These are phyloP conservation scores for Helotiales sp. DNA, from an alignment of 2,329 filamentous ascomycete genomes.

Conservation along the genomic window DNA sequence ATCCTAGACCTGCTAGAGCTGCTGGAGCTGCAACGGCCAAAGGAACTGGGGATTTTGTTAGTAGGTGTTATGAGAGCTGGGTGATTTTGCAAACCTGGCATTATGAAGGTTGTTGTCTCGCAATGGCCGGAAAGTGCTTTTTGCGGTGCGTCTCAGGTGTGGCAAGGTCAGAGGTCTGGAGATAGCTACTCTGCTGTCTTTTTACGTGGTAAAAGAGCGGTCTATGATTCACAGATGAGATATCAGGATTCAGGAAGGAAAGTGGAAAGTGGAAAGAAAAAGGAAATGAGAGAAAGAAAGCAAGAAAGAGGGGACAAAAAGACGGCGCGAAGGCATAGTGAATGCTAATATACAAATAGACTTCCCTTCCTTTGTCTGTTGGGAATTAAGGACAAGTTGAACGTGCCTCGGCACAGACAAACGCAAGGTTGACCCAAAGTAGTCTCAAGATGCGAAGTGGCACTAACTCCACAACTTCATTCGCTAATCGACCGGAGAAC, in stretches of 20 bases:
- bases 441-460: slow-evolving; percentile 5
- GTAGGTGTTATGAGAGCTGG: not conserved
- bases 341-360: not conserved
- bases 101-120: slow-evolving; percentile 5
- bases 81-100: slow-evolving; percentile 34
- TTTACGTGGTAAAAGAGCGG: no score
- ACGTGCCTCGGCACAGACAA: slow-evolving; percentile 13
- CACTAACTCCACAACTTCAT: not conserved
- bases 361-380: not conserved
- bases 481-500: not conserved
- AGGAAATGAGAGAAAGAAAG: not conserved
- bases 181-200: no score
- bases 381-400: not conserved
- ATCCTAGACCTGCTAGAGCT: slow-evolving; percentile 70
- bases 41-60: slow-evolving; percentile 47
- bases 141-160: not conserved
- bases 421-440: not conserved
- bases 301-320: not conserved
- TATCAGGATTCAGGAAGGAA: not conserved
- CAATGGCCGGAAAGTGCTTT: not conserved
- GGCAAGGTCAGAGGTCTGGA: not conserved
- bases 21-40: slow-evolving; percentile 62
- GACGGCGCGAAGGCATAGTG: not conserved
- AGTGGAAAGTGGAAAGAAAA: not conserved
- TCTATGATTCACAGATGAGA: no score